Base-by-base conservation (phyloP, 495 filamentous ascomycete species). In the Aspergillus bridgeri region DNA sequence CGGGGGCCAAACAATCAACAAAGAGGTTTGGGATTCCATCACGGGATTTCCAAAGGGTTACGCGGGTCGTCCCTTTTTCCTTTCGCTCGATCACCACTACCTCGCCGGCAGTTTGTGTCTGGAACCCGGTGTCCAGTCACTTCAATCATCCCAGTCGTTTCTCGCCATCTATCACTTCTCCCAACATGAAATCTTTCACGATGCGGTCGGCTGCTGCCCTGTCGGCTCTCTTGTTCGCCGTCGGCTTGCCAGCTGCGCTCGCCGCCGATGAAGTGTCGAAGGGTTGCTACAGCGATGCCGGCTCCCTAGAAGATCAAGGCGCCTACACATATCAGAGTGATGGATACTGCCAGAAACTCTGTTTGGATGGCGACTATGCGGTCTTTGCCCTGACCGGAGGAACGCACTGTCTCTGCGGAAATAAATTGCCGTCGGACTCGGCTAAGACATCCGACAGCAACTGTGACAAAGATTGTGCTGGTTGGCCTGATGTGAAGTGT, bases 401-500 rank as follows among this genome's bases (percentile, higher is more conserved):
- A 18, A 69, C 73, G 1, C 57, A 78, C 53, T 83, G 80, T 64
- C 64, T 73, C 21, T 83, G 80, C 61, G 80, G 79, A 22, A 61
- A 77, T 38, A 60, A 72, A 48, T 25, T 81, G 13, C 80, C 80
- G 6, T 63, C 69, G 20, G 48, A 69, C 18, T 72, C 72, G n/a
- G 62, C 59, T 25, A 75, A 78, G 63, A 70, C 73, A 19, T 58
- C 60, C n/a, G 68, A 65, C 48, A 61, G 58, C 27, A 53, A 72
- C 42, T 83, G 80, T 59, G 69, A 66, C 61, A 62, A 52, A 13
- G 6, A 56, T 7, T 83, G 80, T 60, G 61, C 70, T 45, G 80
- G 79, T 8, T 82, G 69, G 64, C 68, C 68, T 5, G 8, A 53
- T 20, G 72, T 79, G 45, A 77, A 60, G 62, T 83, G 80, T 81